Evolutionary conservation across 1,284 basidiomycete species (phyloP), one percentile per base, ranked within the genome.

Genomic region (Schizopora paradoxa): DNA sequence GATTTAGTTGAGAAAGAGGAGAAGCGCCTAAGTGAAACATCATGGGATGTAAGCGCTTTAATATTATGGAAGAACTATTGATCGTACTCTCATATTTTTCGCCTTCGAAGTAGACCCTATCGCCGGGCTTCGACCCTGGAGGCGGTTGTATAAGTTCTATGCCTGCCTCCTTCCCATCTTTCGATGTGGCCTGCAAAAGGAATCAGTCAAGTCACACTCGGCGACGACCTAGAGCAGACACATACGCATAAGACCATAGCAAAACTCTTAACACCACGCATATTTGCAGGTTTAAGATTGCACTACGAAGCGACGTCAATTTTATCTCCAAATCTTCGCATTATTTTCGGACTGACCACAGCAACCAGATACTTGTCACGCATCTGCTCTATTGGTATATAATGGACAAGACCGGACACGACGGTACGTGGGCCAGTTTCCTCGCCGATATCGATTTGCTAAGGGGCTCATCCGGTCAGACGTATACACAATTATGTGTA

Each of bases 361-460:
- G 86, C 89, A 50, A 97, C 80, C 31, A 97, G 78, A 52, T 83
- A 81, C 58, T 81, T 83, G 60, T 89, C 86, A 27, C 78, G 77
- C 86, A 98, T 94, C 56, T 93, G 70, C 58, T 96, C 94, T 57
- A 95, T 91, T 8, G 90, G 87, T 62, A 96, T 89, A 64, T 95
- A 93, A 63, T 96, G 81, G 51, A 97, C 93, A 25, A 97, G 77
- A 35, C 94, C 94, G 25, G 92, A 96, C 41, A 96, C 90, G 14
- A 98, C 91, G 1, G 91, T 96, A 46, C 93, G 74, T 19, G 93
- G 93, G 28, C 91, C 93, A 1, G 82, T 83, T 62, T 92, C 91
- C 64, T 95, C 91, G 46, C 92, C 94, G 46, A 97, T 71, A 65
- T 98, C 92, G 54, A 97, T 94, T 86, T 92, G 82, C 86, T 91